phyloP scores from a whole-genome alignment of 306 rosid genomes.

The Ammopiptanthus mongolicus region DNA sequence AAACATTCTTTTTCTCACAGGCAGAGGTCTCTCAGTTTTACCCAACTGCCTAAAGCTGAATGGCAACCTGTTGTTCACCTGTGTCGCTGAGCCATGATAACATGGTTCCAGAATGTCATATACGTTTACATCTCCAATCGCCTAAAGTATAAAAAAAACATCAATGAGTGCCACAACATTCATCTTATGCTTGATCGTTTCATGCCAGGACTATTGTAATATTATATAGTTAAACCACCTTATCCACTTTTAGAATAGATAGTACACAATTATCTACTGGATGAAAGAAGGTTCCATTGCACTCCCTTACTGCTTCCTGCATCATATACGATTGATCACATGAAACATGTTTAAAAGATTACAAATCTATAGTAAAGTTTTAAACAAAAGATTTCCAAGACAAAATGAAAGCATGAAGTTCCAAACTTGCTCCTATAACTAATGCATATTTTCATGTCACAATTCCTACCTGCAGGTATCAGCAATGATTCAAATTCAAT shows the following conservation, averaged over 20 bases:
- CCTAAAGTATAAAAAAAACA: slow-evolving; percentile 26
- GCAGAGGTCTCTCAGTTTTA: slow-evolving; percentile 49
- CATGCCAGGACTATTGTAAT: not conserved
- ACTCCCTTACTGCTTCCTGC: slow-evolving; percentile 35
- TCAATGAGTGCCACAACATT: not conserved
- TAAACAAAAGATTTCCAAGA: too few relatives aligned
- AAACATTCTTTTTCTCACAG: slow-evolving; percentile 73
- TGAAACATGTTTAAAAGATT: not conserved
- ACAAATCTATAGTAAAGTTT: not conserved
- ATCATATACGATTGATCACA: slow-evolving; percentile 1
- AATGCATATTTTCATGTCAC: too few relatives aligned
- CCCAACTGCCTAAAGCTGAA: slow-evolving; percentile 60
- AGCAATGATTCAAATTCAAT: too few relatives aligned
- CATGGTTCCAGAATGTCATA: slow-evolving; percentile 78
- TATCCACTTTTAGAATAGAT: slow-evolving; percentile 42
- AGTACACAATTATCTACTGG: not conserved
- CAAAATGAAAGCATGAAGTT: too few relatives aligned
- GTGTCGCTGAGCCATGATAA: slow-evolving; percentile 32
- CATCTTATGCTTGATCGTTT: not conserved
- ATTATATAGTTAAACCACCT: slow-evolving; percentile 29
- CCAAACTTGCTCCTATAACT: too few relatives aligned
- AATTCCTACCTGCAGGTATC: too few relatives aligned
- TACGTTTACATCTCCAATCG: slow-evolving; percentile 41
- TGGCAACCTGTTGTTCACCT: slow-evolving; percentile 27
- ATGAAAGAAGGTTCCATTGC: slow-evolving; percentile 46